Conservation (phyloP, 208 protist genomes). For the Naegleria lovaniensis region DNA sequence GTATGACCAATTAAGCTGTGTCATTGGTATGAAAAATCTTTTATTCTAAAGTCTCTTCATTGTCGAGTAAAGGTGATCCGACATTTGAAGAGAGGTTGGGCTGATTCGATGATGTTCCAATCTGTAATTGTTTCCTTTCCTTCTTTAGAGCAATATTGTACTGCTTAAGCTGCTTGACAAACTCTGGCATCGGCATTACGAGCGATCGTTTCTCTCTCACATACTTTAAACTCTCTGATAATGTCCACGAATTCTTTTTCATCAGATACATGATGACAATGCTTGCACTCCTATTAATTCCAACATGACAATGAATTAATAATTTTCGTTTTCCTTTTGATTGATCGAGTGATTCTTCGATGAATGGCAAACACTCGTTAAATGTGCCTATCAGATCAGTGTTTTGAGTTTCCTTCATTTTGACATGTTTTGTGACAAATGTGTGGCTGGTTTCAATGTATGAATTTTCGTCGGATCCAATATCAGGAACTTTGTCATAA, state of each 20-base stretch:
- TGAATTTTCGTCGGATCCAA: background rate
- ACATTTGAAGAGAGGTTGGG: too few relatives aligned
- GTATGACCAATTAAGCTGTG: too few relatives aligned
- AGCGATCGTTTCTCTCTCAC: background rate
- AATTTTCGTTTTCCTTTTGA: background rate
- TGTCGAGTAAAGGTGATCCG: too few relatives aligned
- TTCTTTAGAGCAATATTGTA: background rate
- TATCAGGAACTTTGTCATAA: background rate
- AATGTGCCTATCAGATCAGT: background rate
- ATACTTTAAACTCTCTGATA: background rate
- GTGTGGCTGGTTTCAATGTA: background rate
- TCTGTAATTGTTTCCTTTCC: slow-evolving; percentile 47
- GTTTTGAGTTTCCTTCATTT: background rate
- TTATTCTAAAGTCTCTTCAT: too few relatives aligned
- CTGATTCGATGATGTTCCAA: too few relatives aligned
- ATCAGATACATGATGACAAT: background rate
- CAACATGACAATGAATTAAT: background rate
- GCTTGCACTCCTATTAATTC: background rate
- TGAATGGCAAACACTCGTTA: background rate
- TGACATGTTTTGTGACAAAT: slow-evolving; percentile 8
- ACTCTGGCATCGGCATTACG: background rate
- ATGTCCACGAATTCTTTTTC: background rate
- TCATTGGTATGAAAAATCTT: too few relatives aligned
- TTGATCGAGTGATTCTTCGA: background rate
- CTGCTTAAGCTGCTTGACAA: background rate